Conservation (phyloP, 2,329 filamentous ascomycete genomes). For the Hypoxylon sp. region DNA sequence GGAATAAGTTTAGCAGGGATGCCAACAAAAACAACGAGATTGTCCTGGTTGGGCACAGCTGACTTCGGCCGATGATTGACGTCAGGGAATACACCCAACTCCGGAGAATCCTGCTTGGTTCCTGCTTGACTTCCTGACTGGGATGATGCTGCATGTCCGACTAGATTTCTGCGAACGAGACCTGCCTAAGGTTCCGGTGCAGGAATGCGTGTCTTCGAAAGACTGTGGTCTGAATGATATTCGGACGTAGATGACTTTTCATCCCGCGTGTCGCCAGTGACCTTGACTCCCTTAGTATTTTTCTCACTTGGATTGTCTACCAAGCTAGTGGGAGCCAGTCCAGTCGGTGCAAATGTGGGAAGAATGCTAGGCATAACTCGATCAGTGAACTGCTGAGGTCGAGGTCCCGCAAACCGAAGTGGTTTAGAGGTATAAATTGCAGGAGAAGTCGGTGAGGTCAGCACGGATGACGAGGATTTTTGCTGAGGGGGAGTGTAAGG, state of each 20-base stretch:
- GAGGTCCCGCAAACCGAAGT: slow-evolving; percentile 4
- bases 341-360: slow-evolving; percentile 8
- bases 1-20: slow-evolving; percentile 8
- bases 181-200: slow-evolving; percentile 43
- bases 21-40: slow-evolving; percentile 31
- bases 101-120: background rate
- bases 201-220: slow-evolving; percentile 37
- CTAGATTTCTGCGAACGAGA: slow-evolving; percentile 6
- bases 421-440: background rate
- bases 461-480: background rate
- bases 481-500: background rate
- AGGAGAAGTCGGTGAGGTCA: background rate
- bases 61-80: background rate
- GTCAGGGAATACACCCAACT: background rate
- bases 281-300: background rate
- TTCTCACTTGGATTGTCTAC: background rate
- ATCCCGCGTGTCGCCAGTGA: background rate
- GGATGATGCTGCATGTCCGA: background rate
- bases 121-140: background rate
- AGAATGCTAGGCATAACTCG: slow-evolving; percentile 2
- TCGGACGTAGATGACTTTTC: background rate
- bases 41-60: background rate
- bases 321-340: background rate
- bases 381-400: background rate
- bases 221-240: background rate